Conservation (phyloP, 306 rosid genomes). For the Castanospermum australe region DNA sequence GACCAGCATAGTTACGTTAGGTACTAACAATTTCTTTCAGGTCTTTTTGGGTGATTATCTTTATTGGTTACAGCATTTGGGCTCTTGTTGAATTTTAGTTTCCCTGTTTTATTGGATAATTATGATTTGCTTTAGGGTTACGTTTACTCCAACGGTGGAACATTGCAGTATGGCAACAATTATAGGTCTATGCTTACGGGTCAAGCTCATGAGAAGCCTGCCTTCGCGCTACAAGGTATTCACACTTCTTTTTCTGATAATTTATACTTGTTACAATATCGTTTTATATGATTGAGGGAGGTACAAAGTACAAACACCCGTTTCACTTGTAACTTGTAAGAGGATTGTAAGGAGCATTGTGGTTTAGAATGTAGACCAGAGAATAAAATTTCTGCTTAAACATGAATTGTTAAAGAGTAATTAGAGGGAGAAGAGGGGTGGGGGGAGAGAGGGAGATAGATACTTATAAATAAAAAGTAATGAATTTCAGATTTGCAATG, state of each 20-base stretch:
- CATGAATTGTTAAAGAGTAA: background rate
- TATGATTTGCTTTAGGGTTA: conserved; percentile 59
- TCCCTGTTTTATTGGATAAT: background rate
- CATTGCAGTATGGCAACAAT: conserved; percentile 97
- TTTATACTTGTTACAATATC: background rate
- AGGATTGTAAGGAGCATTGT: background rate
- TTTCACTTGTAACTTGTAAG: conserved; percentile 15
- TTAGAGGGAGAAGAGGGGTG: background rate
- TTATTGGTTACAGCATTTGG: background rate
- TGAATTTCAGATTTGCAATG: background rate
- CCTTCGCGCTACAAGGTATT: conserved; percentile 87
- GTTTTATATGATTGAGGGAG: background rate
- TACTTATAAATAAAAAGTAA: background rate
- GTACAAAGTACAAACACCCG: background rate
- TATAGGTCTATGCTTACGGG: conserved; percentile 91
- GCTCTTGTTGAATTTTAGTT: background rate
- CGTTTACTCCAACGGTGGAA: conserved; percentile 92
- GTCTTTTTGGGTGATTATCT: background rate
- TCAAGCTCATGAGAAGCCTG: conserved; percentile 84
- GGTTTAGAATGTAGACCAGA: background rate
- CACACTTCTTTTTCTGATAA: background rate
- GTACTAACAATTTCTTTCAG: conserved; percentile 26
- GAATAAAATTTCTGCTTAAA: background rate
- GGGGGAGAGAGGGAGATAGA: background rate
- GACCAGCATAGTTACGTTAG: conserved; percentile 72